These are phyloP conservation scores for Actinomortierella ambigua DNA, from an alignment of 371 early-diverging fungal species.

Conservation along the genomic window DNA sequence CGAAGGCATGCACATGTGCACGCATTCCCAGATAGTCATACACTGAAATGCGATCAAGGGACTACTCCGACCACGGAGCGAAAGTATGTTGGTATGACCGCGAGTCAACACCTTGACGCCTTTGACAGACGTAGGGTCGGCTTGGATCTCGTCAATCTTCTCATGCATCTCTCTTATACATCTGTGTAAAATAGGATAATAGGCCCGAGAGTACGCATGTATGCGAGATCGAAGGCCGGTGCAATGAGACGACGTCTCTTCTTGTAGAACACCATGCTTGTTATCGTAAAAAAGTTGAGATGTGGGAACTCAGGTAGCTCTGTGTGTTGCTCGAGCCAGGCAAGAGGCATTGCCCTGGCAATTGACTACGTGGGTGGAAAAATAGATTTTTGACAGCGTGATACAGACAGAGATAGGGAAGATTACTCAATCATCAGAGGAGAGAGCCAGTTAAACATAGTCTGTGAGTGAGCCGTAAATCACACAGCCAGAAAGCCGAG, in stretches of 20 bases:
- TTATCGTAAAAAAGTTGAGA: conserved; percentile 29
- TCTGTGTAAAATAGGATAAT: conserved; percentile 33
- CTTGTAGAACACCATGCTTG: conserved; percentile 38
- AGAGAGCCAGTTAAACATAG: too few species aligned
- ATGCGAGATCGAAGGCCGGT: conserved; percentile 27
- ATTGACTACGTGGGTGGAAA: too few species aligned
- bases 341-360: too few species aligned
- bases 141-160: conserved; percentile 27
- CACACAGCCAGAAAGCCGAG: too few species aligned
- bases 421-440: too few species aligned
- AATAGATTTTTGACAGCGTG: too few species aligned
- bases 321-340: too few species aligned
- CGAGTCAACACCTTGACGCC: conserved; percentile 12
- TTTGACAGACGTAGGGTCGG: conserved; percentile 13
- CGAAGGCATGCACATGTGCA: too few species aligned
- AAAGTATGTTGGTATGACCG: conserved; percentile 26
- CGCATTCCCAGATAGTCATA: too few species aligned
- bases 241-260: conserved; percentile 32
- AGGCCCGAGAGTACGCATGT: conserved; percentile 30
- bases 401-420: too few species aligned
- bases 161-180: conserved; percentile 17
- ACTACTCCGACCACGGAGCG: conserved; percentile 30
- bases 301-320: conserved; percentile 1
- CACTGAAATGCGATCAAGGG: too few species aligned
- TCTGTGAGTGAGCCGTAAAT: too few species aligned